Evolutionary conservation across 495 filamentous ascomycete genomes (phyloP).

Genomic region (Podospora pseudoanserina): DNA sequence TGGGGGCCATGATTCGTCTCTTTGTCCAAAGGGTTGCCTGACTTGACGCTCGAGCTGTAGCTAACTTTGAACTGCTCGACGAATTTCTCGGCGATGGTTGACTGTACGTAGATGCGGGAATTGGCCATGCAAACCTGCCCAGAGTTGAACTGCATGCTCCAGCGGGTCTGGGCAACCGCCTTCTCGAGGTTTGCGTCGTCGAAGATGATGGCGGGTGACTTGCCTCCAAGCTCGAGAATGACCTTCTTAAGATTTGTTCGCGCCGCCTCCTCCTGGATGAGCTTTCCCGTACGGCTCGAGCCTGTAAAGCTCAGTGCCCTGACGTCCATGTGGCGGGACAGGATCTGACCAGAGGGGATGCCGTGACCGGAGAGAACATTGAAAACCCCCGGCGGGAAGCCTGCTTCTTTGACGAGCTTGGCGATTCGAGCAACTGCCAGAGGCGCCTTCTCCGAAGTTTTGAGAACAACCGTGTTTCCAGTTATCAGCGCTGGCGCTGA

Average conservation of each 20-base stretch:
- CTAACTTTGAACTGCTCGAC: conserved; percentile 53
- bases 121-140: conserved; percentile 79
- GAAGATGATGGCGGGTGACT: conserved; percentile 68
- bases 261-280: conserved; percentile 43
- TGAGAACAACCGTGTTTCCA: conserved; percentile 83
- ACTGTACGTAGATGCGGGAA: conserved; percentile 69
- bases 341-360: conserved; percentile 45
- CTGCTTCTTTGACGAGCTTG: conserved; percentile 50
- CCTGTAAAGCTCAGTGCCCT: conserved; percentile 58
- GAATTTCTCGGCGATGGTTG: conserved; percentile 54
- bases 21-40: conserved; percentile 59
- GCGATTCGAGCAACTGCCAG: conserved; percentile 61
- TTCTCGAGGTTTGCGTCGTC: conserved; percentile 66
- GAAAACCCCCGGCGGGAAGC: conserved; percentile 57
- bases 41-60: conserved; percentile 52
- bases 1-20: conserved; percentile 65
- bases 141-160: conserved; percentile 66
- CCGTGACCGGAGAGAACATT: conserved; percentile 57
- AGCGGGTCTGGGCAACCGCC: conserved; percentile 68
- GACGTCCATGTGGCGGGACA: conserved; percentile 52
- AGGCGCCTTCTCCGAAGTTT: conserved; percentile 88
- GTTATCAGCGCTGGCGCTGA: conserved; percentile 80
- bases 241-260: conserved; percentile 63
- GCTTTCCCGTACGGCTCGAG: conserved; percentile 43
- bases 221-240: conserved; percentile 79